Evolutionary conservation across 148 eudicot genomes (phyloP).

Genomic region (Suaeda aralocaspica): DNA sequence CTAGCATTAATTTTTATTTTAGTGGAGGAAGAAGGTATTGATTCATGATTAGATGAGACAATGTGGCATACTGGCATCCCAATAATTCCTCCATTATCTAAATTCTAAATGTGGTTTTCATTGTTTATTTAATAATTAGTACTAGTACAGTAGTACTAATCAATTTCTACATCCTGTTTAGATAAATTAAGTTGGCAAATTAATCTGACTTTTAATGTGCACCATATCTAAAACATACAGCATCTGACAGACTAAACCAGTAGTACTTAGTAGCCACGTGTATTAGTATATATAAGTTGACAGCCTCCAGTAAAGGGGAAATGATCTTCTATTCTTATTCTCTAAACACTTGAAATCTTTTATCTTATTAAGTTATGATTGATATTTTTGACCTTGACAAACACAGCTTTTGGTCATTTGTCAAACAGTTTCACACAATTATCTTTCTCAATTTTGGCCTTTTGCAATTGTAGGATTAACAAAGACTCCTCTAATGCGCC

Average conservation of each 20-base stretch:
- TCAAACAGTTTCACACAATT: constrained; percentile 11
- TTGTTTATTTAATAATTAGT: not conserved
- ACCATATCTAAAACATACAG: constrained; percentile 6
- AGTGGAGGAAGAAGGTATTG: not conserved
- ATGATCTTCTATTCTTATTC: not conserved
- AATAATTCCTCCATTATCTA: constrained; percentile 1
- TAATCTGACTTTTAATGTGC: not conserved
- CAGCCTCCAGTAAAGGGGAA: not conserved
- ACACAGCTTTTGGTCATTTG: not conserved
- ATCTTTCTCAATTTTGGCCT: not conserved
- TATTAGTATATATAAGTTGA: not conserved
- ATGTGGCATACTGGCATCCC: not conserved
- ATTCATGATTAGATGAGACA: not conserved
- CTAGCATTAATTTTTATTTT: too few relatives aligned
- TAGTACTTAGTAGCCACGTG: not conserved
- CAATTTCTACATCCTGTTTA: not conserved
- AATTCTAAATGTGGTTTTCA: not conserved
- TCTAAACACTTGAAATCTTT: not conserved
- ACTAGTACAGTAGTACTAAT: too few relatives aligned
- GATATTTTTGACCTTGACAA: constrained; percentile 4
- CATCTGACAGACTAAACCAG: constrained; percentile 16
- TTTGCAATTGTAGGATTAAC: not conserved
- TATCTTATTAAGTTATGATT: too few relatives aligned
- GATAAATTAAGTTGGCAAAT: not conserved
- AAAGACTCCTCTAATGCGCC: not conserved